Base-by-base conservation (phyloP, 495 filamentous ascomycete species). In the Tuber borchii region DNA sequence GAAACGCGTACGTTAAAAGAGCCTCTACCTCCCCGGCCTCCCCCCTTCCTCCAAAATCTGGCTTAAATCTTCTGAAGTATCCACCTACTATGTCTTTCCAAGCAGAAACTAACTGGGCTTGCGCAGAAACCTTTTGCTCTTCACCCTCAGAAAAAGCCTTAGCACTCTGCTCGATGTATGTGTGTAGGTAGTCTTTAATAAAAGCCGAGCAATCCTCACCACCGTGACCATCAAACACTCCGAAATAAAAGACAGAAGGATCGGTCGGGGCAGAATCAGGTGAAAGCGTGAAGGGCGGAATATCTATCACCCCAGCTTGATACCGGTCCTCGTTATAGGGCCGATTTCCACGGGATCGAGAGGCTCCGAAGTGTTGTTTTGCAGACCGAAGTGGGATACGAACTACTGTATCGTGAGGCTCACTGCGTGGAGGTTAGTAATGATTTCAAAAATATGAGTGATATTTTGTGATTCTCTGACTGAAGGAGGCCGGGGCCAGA, bases 211-310 rank as follows among this genome's bases (percentile, higher is more conserved):
- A 98, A 80, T 97, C 93, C 45, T 86, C 88, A 26, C 95, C 95
- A 34, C 95, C 95, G 86, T 99, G 95, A 34, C 95, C 95, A 85
- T 99, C 95, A 81, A 98, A 99, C 0, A 98, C 90, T 3, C 89
- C 93, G 85, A 97, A 99, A 83, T 98, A 99, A 84, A 99, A 99
- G 10, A 97, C 91, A 82, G 76, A 81, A 44, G 79, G 73, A n/a
- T 81, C 79, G 6, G 75, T 71, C 12, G 75, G 73, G 12, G 71
- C 51, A 37, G 71, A 70, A 26, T 72, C 46, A n/a, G 71, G 44
- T 34, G 56, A 31, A 65, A 65, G 56, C 2, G 96, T 93, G 84
- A 98, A 98, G 3, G 95, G 91, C 2, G 96, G 96, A 26, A 98
- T 87, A 76, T 93, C 90, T 73, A 99, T 92, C 40, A 95, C 96